A percentile compares a stretch with the other conserved stretches of the same genome.
phyloP scores from a whole-genome alignment of 805 yeast genomes.

The Yamadazyma insecticola region DNA sequence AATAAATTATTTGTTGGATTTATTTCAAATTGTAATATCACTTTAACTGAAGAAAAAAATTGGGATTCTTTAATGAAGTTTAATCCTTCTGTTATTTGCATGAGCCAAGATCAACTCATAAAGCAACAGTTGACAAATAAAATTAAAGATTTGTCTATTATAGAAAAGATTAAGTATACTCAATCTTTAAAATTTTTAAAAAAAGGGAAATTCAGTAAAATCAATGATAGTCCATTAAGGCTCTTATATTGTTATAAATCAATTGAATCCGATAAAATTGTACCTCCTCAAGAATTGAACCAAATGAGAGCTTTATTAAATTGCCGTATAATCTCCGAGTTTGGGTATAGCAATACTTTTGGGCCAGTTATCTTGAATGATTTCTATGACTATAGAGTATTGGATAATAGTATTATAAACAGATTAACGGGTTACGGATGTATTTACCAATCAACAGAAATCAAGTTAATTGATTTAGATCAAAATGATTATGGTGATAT shows the following conservation, averaged over 20 bases:
- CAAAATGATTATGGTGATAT: slow-evolving; percentile 45
- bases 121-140: neutral
- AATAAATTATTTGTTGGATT: slow-evolving; percentile 38
- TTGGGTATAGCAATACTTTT: slow-evolving; percentile 37
- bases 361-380: slow-evolving; percentile 62
- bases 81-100: slow-evolving; percentile 28
- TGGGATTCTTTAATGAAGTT: slow-evolving; percentile 10
- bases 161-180: slow-evolving; percentile 20
- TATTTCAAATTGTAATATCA: slow-evolving; percentile 24
- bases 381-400: slow-evolving; percentile 55
- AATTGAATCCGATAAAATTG: slow-evolving; percentile 8
- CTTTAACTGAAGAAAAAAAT: slow-evolving; percentile 11
- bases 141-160: neutral
- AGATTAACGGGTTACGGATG: slow-evolving; percentile 48
- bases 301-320: slow-evolving; percentile 42
- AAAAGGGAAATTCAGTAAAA: slow-evolving; percentile 39
- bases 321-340: slow-evolving; percentile 50
- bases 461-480: slow-evolving; percentile 43
- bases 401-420: slow-evolving; percentile 19
- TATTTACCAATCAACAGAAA: slow-evolving; percentile 54
- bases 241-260: slow-evolving; percentile 37
- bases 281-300: slow-evolving; percentile 22
- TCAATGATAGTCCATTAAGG: slow-evolving; percentile 21
- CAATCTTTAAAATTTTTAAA: slow-evolving; percentile 42
- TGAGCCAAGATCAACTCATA: neutral